Evolutionary conservation across 2,329 filamentous ascomycete species (phyloP), one percentile per base, ranked within the genome.

Genomic region (Xylariaceae sp.): DNA sequence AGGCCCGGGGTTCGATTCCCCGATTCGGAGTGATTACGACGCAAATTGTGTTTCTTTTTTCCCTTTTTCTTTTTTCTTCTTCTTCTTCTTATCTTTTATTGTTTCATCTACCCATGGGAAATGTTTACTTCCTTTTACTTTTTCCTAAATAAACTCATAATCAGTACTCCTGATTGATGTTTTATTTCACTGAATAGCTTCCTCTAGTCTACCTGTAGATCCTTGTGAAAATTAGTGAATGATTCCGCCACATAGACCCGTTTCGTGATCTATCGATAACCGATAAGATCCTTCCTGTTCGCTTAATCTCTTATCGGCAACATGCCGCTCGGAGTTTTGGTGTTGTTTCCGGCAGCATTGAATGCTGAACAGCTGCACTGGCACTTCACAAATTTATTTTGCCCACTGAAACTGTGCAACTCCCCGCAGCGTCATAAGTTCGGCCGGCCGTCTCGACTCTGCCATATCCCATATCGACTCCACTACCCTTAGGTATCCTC

Each of bases 1-100:
- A 55, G 63, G 65, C 65, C 61, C 65, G 64, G 65, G 64, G 64
- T 65, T 67, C 65, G 65, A 66, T 66, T 67, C 64, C 65, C 64
- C 65, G 65, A 62, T 62, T 66, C 65, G 64, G 64, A 66, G 62
- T 34, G n/a, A n/a, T n/a, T n/a, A n/a, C n/a, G n/a, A n/a, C n/a
- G n/a, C n/a, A n/a, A n/a, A n/a, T n/a, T n/a, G n/a, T n/a, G n/a
- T n/a, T n/a, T n/a, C n/a, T n/a, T n/a, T n/a, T n/a, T n/a, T n/a
- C n/a, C n/a, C n/a, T n/a, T n/a, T n/a, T n/a, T n/a, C n/a, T n/a
- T n/a, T n/a, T n/a, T n/a, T n/a, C n/a, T n/a, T n/a, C n/a, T n/a
- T n/a, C n/a, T n/a, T n/a, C n/a, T n/a, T n/a, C n/a, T n/a, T n/a
- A n/a, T n/a, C n/a, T n/a, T n/a, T n/a, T n/a, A n/a, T n/a, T n/a